phyloP scores from a whole-genome alignment of 2,329 filamentous ascomycete species.

The Sclerotinia subarctica region DNA sequence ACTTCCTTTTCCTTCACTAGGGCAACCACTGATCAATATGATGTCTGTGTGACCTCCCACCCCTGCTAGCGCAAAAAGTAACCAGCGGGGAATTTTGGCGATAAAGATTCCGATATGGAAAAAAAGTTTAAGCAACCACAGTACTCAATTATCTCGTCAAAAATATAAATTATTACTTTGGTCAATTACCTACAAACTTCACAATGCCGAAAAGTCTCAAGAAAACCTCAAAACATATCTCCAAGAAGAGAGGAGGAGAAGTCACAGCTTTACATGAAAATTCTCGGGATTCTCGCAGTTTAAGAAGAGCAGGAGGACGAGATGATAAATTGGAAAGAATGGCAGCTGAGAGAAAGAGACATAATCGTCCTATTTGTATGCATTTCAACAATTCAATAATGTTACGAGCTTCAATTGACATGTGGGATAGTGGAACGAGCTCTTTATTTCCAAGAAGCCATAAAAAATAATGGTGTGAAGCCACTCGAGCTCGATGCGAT shows the following conservation, averaged over 20 bases:
- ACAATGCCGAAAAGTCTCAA: constrained; percentile 71
- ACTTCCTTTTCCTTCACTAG: constrained; percentile 15
- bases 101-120: constrained; percentile 34
- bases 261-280: constrained; percentile 79
- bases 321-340: constrained; percentile 79
- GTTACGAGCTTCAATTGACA: constrained; percentile 22
- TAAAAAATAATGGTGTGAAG: constrained; percentile 50
- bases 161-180: neutral
- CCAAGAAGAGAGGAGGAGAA: constrained; percentile 77
- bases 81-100: constrained; percentile 25
- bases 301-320: constrained; percentile 74
- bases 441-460: constrained; percentile 67
- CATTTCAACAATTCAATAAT: neutral
- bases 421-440: constrained; percentile 58
- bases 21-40: constrained; percentile 22
- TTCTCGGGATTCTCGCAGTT: constrained; percentile 77
- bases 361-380: constrained; percentile 69
- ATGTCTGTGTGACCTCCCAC: neutral
- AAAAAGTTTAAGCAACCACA: constrained; percentile 13
- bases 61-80: neutral
- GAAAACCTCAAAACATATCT: constrained; percentile 86
- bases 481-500: constrained; percentile 55
- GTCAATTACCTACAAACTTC: neutral
- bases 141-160: neutral
- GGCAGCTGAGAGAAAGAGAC: constrained; percentile 65